Conservation (phyloP, 345 rosid species). For the Syzygium oleosum region DNA sequence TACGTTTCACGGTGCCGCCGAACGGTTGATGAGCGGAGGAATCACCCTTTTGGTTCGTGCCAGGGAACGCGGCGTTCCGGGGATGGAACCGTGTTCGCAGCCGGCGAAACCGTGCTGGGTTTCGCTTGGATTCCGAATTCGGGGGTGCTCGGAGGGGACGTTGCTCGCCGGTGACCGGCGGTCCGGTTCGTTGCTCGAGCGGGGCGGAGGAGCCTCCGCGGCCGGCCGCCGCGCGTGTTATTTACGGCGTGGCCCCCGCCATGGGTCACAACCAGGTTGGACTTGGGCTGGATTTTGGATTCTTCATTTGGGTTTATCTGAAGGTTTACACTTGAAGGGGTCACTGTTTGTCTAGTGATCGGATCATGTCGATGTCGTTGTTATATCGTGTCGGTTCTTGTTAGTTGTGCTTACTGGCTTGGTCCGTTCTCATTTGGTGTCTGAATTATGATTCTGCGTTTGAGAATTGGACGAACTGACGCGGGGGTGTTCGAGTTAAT, state of each 20-base stretch:
- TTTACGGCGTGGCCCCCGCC: slow-evolving; percentile 73
- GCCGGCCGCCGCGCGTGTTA: slow-evolving; percentile 44
- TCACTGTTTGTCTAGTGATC: neutral
- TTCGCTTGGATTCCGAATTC: neutral
- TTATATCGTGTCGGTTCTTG: neutral
- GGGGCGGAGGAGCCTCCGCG: slow-evolving; percentile 17
- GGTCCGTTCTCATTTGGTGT: neutral
- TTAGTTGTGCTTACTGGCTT: neutral
- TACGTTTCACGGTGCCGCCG: neutral
- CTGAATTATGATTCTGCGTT: neutral
- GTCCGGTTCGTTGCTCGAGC: slow-evolving; percentile 24
- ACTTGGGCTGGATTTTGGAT: slow-evolving; percentile 3
- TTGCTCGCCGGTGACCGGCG: slow-evolving; percentile 1
- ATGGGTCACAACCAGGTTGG: slow-evolving; percentile 85
- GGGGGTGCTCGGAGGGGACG: neutral
- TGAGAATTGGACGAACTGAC: neutral
- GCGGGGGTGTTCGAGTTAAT: neutral
- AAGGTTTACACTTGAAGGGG: neutral
- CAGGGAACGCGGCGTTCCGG: neutral
- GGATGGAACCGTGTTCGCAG: neutral
- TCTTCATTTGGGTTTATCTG: neutral
- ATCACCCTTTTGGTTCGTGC: neutral
- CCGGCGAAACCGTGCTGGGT: neutral
- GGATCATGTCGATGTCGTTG: neutral
- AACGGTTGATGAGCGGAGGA: neutral